Evolutionary conservation across 306 rosid genomes (phyloP).

Genomic region (Casuarina equisetifolia): DNA sequence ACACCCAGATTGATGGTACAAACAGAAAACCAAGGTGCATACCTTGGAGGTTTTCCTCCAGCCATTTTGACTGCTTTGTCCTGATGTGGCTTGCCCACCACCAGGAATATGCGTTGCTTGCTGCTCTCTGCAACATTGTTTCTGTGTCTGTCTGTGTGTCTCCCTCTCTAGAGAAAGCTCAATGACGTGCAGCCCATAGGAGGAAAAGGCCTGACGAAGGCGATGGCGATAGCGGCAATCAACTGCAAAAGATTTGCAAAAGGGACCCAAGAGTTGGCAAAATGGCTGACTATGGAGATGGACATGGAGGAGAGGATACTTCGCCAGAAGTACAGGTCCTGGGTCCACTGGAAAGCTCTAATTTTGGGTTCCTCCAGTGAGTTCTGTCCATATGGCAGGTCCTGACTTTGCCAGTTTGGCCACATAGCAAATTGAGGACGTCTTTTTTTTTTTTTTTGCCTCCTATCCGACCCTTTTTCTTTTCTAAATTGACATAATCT

Average conservation of each 20-base stretch:
- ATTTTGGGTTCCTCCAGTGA: conserved; percentile 25
- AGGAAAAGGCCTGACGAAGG: conserved; percentile 22
- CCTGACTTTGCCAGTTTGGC: conserved; percentile 27
- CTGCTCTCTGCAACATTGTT: conserved; percentile 89
- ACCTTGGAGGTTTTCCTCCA: conserved; percentile 92
- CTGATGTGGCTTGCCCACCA: conserved; percentile 99
- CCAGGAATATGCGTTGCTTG: conserved; percentile 93
- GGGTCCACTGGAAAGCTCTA: conserved; percentile 27
- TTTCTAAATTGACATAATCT: too few relatives aligned
- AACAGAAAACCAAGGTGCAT: neutral
- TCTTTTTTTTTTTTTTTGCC: neutral
- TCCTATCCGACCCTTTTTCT: too few relatives aligned
- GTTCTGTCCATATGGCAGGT: conserved; percentile 22
- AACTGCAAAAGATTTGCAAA: conserved; percentile 13
- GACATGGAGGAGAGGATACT: conserved; percentile 55
- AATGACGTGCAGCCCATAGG: conserved; percentile 30
- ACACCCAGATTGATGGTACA: conserved; percentile 6
- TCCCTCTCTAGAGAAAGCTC: conserved; percentile 16
- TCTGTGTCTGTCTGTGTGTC: conserved; percentile 7
- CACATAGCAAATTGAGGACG: neutral
- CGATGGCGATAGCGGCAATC: conserved; percentile 8
- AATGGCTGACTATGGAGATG: conserved; percentile 25
- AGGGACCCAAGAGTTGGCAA: conserved; percentile 30
- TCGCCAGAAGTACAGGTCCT: conserved; percentile 47
- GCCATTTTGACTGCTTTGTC: conserved; percentile 99